Percentiles rank a stretch among this genome's conserved stretches.
Conservation (phyloP, 2,329 filamentous ascomycete species). For the Exophiala calicioides region DNA sequence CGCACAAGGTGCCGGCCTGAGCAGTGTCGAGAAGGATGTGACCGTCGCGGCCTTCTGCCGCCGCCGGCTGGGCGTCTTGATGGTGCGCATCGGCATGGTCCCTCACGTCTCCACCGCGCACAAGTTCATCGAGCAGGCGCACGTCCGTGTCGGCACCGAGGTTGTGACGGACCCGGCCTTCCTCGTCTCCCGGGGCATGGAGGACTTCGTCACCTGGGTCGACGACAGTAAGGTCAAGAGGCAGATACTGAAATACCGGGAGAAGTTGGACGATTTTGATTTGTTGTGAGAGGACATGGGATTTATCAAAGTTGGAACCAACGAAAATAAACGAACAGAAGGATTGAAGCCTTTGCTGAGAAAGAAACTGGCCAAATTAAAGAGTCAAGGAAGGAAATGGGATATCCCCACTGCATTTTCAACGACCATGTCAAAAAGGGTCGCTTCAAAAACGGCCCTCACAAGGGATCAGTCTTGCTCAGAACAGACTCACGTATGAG, state of each 20-base stretch:
- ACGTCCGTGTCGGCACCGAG: constrained; percentile 87
- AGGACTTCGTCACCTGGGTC: constrained; percentile 96
- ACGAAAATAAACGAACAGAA: no score
- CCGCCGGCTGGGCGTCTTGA: constrained; percentile 80
- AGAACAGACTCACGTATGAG: no score
- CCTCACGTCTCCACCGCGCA: constrained; percentile 78
- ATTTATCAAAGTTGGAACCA: no score
- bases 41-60: constrained; percentile 89
- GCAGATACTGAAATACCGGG: constrained; percentile 90
- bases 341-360: no score
- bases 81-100: constrained; percentile 88
- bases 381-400: no score
- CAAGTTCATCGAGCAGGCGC: constrained; percentile 83
- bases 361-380: no score
- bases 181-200: constrained; percentile 82
- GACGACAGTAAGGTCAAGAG: constrained; percentile 96
- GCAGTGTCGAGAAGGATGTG: constrained; percentile 76
- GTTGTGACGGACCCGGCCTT: constrained; percentile 88
- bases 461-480: no score
- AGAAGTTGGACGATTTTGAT: constrained; percentile 95
- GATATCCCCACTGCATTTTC: no score
- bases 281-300: constrained; percentile 66
- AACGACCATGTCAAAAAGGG: no score
- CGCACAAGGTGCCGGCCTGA: constrained; percentile 70
- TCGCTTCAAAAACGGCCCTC: no score